Evolutionary conservation across 2,329 filamentous ascomycete species (phyloP), one percentile per base, ranked within the genome.

Genomic region (Venturia oleaginea): DNA sequence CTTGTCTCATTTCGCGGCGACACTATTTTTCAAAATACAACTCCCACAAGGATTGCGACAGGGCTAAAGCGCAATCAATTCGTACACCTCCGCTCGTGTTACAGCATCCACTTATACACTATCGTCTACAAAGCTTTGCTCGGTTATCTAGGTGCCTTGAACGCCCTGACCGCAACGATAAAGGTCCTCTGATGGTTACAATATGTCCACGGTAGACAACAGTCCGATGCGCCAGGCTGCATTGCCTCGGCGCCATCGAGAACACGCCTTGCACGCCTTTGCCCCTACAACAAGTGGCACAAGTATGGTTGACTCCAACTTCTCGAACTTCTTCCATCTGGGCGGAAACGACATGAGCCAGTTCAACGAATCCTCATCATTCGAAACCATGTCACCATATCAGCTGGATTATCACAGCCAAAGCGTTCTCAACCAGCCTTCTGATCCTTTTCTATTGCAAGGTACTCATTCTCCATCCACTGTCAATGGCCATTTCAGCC

Each of bases 401-500:
- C 51, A 57, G 51, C 51, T 19, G 51, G 30, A 57, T 34, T 57
- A 57, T 34, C 19, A 37, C 11, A 27, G 2, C 19, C 51, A 57
- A 13, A 15, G 17, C 5, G 43, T 10, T 30, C 59, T 42, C 27
- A 46, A 42, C 8, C 27, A 19, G 42, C 19, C 34, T 11, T 61
- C 59, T 37, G 24, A 61, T 15, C 34, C 32, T 42, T 6, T 61
- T 42, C 51, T 27, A 17, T n/a, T 42, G 37, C 4, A 43, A 24
- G 40, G 72, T 46, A 72, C 69, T 61, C 68, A 73, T 42, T 77
- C 75, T 8, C 74, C 75, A 30, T 73, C 73, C 34, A 62, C 59
- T 22, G 61, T 65, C 22, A 69, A 72, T 64, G 75, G 76, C 42
- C 71, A 76, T 55, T 67, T 75, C 40, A 76, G 74, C 59, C 73